phyloP scores from a whole-genome alignment of 2,329 filamentous ascomycete species.

The Metarhizium album region DNA sequence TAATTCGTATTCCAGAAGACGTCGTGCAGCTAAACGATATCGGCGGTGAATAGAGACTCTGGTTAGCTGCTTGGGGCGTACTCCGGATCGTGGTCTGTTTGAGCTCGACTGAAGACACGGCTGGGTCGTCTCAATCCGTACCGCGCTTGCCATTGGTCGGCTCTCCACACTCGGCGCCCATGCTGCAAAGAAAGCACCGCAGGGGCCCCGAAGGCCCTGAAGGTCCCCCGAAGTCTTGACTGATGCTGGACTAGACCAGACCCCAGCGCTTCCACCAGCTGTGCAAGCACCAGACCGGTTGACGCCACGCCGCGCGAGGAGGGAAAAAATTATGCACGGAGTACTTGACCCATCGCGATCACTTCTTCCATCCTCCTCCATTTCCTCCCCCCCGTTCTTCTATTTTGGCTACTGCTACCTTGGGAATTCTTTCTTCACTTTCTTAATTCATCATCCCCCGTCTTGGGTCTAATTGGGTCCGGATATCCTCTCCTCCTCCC shows the following conservation, averaged over 20 bases:
- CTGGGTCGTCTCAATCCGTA: too few species aligned
- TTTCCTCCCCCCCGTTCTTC: background rate
- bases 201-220: too few species aligned
- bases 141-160: too few species aligned
- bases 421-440: background rate
- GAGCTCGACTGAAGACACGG: too few species aligned
- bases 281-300: background rate
- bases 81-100: background rate
- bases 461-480: background rate
- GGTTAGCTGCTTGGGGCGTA: background rate
- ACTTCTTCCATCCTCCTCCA: slow-evolving; percentile 1
- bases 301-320: background rate
- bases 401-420: background rate
- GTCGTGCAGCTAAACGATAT: background rate
- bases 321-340: slow-evolving; percentile 2
- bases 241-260: too few species aligned
- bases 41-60: background rate
- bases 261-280: too few species aligned
- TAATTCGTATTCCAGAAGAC: background rate
- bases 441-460: background rate
- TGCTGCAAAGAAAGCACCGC: too few species aligned
- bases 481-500: background rate
- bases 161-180: too few species aligned
- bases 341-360: slow-evolving; percentile 10
- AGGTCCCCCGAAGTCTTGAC: too few species aligned